Evolutionary conservation across 345 rosid genomes (phyloP).

Genomic region (Hypericum androsaemum): DNA sequence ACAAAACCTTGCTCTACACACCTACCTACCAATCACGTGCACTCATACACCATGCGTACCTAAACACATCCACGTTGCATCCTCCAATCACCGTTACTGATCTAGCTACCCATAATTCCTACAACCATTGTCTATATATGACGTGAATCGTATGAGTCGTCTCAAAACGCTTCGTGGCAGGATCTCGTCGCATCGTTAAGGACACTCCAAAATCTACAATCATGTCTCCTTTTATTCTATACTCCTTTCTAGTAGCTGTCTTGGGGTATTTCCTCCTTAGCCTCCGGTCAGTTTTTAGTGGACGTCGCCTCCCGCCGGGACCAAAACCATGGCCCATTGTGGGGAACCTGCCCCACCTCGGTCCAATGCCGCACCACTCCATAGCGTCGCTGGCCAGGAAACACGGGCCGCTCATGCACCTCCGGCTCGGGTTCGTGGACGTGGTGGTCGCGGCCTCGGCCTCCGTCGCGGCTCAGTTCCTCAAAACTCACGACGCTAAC

Average conservation of each 20-base stretch:
- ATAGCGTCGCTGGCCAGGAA: slow-evolving; percentile 43
- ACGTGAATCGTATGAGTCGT: too few relatives aligned
- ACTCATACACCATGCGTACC: too few relatives aligned
- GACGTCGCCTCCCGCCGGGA: slow-evolving; percentile 63
- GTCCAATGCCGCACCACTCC: slow-evolving; percentile 61
- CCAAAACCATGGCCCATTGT: slow-evolving; percentile 81
- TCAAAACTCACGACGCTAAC: slow-evolving; percentile 66
- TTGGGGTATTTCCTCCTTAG: slow-evolving; percentile 25
- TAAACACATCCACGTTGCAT: too few relatives aligned
- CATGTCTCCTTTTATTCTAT: slow-evolving; percentile 9
- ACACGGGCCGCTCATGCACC: slow-evolving; percentile 76
- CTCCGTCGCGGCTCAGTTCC: slow-evolving; percentile 68
- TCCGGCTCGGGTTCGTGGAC: slow-evolving; percentile 61
- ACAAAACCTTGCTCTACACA: too few relatives aligned
- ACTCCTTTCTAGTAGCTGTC: slow-evolving; percentile 8
- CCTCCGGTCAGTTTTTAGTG: slow-evolving; percentile 13
- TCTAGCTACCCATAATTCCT: too few relatives aligned
- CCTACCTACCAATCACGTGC: too few relatives aligned
- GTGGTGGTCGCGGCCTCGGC: slow-evolving; percentile 82
- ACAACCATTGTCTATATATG: too few relatives aligned
- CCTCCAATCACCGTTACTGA: too few relatives aligned
- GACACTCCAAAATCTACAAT: not conserved
- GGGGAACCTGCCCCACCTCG: slow-evolving; percentile 85
- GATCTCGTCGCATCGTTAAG: not conserved
- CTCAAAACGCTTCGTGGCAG: too few relatives aligned